Base-by-base conservation (phyloP, 768 basidiomycete genomes). In the Tylopilus vinaceipallidus region DNA sequence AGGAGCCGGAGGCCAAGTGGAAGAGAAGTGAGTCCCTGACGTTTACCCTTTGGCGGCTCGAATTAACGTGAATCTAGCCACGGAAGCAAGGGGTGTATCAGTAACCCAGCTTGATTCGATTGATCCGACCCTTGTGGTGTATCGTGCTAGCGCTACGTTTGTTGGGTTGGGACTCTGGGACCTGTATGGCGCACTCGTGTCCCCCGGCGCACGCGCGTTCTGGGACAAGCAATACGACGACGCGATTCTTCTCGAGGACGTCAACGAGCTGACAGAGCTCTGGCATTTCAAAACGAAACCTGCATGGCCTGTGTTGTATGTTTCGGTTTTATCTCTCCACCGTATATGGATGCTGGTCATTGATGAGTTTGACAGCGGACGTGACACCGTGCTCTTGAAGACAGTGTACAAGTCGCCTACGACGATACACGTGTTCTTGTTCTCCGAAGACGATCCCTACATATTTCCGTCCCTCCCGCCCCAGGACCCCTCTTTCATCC, bases 1-100 rank as follows among this genome's bases (percentile, higher is more conserved):
- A 98, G 68, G 95, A 98, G 61, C 97, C 97, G 1, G 94, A 98
- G 67, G 92, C 93, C 3, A 99, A 99, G 68, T 99, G 95, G 95
- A 84, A 84, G 62, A 77, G 85, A 62, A 90, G 89, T 91, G 67
- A 60, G 85, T 72, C 19, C 7, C 7, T 52, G 51, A n/a, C 56
- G 34, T 51, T 32, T 20, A 12, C 16, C 16, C 1, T 2, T 5
- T 35, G 14, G 26, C 16, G 17, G 11, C 24, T 17, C 10, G 42
- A 35, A 26, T 29, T 60, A 37, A 63, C 34, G 2, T 26, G 37
- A 53, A 41, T 54, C 44, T 50, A 91, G 91, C 79, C 52, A 87
- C 87, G 39, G 97, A 99, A 57, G 78, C 80, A 24, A 80, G 86
- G 37, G 95, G 97, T 2, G 95, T 98, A 1, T 89, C 93, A 5